A percentile compares a stretch with the other conserved stretches of the same genome.
Conservation (phyloP, 768 basidiomycete genomes). For the Infundibulicybe gibba region DNA sequence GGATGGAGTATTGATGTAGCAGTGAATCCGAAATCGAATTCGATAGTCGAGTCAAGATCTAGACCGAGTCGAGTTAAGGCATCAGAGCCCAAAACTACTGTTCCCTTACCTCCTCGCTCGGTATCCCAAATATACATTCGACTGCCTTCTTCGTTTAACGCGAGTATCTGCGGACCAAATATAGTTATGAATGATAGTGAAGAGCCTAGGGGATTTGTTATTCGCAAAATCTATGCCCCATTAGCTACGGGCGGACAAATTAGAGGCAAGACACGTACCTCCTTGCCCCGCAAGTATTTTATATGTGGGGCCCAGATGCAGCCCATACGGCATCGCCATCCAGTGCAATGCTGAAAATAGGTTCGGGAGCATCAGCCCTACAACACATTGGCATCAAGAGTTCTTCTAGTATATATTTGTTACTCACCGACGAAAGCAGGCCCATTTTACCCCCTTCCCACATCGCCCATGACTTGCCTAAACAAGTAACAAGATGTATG, state of each 20-base stretch:
- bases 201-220: slow-evolving; percentile 63
- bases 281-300: slow-evolving; percentile 87
- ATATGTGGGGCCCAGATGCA: slow-evolving; percentile 59
- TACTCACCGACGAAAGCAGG: slow-evolving; percentile 85
- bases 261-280: slow-evolving; percentile 39
- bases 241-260: slow-evolving; percentile 8
- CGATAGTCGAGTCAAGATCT: slow-evolving; percentile 66
- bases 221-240: slow-evolving; percentile 43
- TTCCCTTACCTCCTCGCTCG: slow-evolving; percentile 39
- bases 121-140: slow-evolving; percentile 80
- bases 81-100: neutral
- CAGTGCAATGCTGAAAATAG: slow-evolving; percentile 74
- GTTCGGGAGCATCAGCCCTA: slow-evolving; percentile 77
- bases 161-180: slow-evolving; percentile 80
- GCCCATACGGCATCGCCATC: slow-evolving; percentile 88
- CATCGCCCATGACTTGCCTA: slow-evolving; percentile 89
- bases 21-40: slow-evolving; percentile 81
- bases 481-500: slow-evolving; percentile 80
- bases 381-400: slow-evolving; percentile 1
- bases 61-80: slow-evolving; percentile 12
- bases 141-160: slow-evolving; percentile 74
- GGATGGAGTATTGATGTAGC: slow-evolving; percentile 89
- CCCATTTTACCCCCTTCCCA: slow-evolving; percentile 97
- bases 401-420: neutral
- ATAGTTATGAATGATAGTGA: slow-evolving; percentile 62